Conservation (phyloP, 768 basidiomycete species). For the Amanita pseudoporphyria region DNA sequence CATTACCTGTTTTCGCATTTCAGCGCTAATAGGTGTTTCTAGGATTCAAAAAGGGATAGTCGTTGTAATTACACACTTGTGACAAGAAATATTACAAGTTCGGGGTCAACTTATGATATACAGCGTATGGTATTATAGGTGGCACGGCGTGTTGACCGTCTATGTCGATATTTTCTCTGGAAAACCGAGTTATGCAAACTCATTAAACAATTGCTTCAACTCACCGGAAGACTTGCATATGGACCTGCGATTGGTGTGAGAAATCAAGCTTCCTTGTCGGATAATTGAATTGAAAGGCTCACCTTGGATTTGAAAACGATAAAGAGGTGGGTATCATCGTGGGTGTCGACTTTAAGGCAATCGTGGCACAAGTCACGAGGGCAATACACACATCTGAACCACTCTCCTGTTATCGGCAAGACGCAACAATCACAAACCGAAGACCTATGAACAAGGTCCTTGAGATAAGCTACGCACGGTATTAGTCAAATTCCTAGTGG, state of each 20-base stretch:
- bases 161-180: slow-evolving; percentile 29
- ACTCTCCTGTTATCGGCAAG: slow-evolving; percentile 71
- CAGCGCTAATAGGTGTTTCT: not conserved
- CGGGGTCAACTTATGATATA: slow-evolving; percentile 34
- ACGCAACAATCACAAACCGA: slow-evolving; percentile 87
- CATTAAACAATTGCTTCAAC: slow-evolving; percentile 13
- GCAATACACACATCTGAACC: slow-evolving; percentile 90
- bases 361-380: slow-evolving; percentile 77
- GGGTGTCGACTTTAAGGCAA: slow-evolving; percentile 75
- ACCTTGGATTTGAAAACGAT: slow-evolving; percentile 82
- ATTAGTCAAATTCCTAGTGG: not conserved
- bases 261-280: not conserved
- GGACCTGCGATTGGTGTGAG: slow-evolving; percentile 33
- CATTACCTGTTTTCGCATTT: not conserved
- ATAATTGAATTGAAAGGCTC: slow-evolving; percentile 13
- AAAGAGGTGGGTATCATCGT: slow-evolving; percentile 77
- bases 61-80: not conserved
- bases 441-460: slow-evolving; percentile 44
- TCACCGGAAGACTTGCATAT: slow-evolving; percentile 68
- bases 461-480: slow-evolving; percentile 46
- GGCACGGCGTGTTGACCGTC: slow-evolving; percentile 42
- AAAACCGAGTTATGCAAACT: slow-evolving; percentile 25
- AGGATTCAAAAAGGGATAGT: slow-evolving; percentile 68
- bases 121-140: slow-evolving; percentile 53
- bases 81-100: slow-evolving; percentile 9